phyloP scores from a whole-genome alignment of 2,329 filamentous ascomycete species.

The Magnaporthales sp. region DNA sequence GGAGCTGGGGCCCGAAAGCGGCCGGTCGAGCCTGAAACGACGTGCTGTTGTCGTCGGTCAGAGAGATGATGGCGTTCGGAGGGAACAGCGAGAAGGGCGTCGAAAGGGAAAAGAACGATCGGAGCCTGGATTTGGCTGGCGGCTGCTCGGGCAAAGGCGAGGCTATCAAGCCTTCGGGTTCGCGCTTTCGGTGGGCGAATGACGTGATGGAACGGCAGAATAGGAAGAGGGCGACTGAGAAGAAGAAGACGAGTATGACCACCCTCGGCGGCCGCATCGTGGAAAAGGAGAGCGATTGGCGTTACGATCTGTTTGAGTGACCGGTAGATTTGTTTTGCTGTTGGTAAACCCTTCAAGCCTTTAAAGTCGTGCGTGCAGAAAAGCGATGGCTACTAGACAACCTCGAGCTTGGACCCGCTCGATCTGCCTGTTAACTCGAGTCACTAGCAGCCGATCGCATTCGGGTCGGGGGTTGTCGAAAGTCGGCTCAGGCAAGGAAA shows the following conservation, averaged over 20 bases:
- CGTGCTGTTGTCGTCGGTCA: constrained; percentile 96
- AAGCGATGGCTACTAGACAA: neutral
- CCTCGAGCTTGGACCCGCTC: neutral
- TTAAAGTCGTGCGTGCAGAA: neutral
- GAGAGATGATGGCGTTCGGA: constrained; percentile 87
- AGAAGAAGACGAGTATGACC: constrained; percentile 44
- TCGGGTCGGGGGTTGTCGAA: neutral
- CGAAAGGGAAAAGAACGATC: constrained; percentile 60
- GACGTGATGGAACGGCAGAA: constrained; percentile 42
- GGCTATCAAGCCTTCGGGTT: neutral
- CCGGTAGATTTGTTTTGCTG: neutral
- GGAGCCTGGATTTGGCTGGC: constrained; percentile 29
- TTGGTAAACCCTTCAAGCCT: neutral
- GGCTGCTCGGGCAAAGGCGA: neutral
- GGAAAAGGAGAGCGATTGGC: neutral
- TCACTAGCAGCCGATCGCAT: neutral
- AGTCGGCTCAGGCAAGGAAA: neutral
- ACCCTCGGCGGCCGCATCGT: constrained; percentile 35
- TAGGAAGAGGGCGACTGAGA: constrained; percentile 44
- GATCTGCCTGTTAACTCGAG: neutral
- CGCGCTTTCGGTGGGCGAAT: constrained; percentile 13
- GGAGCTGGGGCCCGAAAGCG: constrained; percentile 79
- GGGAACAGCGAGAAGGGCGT: constrained; percentile 83
- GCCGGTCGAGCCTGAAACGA: constrained; percentile 91
- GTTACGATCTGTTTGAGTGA: neutral